Conservation (phyloP, 495 filamentous ascomycete species). For the Bathelium albidoporum region DNA sequence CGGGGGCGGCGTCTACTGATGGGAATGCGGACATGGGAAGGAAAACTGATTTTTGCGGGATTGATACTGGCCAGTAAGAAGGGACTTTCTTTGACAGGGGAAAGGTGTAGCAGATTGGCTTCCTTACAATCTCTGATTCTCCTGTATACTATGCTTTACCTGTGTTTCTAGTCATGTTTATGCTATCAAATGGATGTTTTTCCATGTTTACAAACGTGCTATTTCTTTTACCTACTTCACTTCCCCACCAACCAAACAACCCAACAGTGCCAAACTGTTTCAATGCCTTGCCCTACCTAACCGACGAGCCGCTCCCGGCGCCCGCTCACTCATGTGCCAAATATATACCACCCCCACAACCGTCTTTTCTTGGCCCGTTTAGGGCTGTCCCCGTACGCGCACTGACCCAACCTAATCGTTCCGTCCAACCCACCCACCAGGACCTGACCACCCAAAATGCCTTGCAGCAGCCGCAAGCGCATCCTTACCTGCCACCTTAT, state of each 20-base stretch:
- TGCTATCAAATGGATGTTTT: not conserved
- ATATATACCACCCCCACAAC: too few species aligned
- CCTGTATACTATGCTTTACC: not conserved
- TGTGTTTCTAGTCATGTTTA: not conserved
- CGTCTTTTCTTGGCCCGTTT: too few species aligned
- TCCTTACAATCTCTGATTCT: not conserved
- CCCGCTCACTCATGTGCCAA: not conserved
- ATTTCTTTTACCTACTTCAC: too few species aligned
- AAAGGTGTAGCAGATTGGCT: not conserved
- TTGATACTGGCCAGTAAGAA: not conserved
- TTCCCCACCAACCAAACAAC: too few species aligned
- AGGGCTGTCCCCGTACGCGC: not conserved
- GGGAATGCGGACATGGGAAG: not conserved
- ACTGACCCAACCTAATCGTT: conserved; percentile 4
- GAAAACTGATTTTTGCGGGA: not conserved
- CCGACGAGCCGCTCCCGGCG: not conserved
- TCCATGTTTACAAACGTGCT: not conserved
- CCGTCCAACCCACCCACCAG: not conserved
- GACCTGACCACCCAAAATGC: not conserved
- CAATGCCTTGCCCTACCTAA: too few species aligned
- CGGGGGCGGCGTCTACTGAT: not conserved
- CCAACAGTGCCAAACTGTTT: too few species aligned
- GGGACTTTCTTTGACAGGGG: not conserved
- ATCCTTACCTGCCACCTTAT: not conserved
- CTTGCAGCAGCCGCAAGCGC: too few species aligned